Evolutionary conservation across 305 asterid genomes (phyloP), one percentile per base, ranked within the genome.

Genomic region (Solanum hybrid): DNA sequence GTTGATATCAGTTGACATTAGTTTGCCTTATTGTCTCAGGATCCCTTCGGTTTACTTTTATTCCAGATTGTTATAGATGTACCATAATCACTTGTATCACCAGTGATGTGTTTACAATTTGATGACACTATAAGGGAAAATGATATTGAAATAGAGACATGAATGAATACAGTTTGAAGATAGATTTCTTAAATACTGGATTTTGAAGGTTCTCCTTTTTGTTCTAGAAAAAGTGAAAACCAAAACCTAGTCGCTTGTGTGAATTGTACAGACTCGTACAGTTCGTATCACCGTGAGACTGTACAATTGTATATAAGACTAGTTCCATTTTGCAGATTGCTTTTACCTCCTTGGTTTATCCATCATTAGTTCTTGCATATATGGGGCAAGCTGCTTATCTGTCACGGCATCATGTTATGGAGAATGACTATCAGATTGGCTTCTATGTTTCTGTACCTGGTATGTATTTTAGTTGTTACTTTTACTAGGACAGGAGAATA

Each of bases 361-460:
- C 86, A 80, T 80, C 86, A 13, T 40, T 80, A 45, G 69, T 80
- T 80, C 86, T 80, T 80, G 91, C 91, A 31, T 94, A 94, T 90
- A 94, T 95, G 96, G 97, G 97, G 31, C 97, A 95, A 91, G 97
- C 97, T 42, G 97, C 97, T 12, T 94, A 93, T 90, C 95, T 95
- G 86, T 95, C 97, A 24, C 91, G 86, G 93, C 95, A 95, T 87
- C 97, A 94, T 27, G 90, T 85, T 17, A 88, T 91, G 38, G 91
- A 92, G 31, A 88, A 85, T 69, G 87, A 85, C 35, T 89, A 93
- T 80, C 91, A 88, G 81, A 93, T 94, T 71, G 96, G 96, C 34
- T 95, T 95, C 91, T 95, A 93, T 89, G 96, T 91, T 73, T 95
- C 97, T 45, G 95, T 95, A 17, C 97, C 97, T 27, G 95, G 96